These are phyloP conservation scores for Phytophthora pistaciae DNA, from an alignment of 352 stramenopile species.

Conservation along the genomic window DNA sequence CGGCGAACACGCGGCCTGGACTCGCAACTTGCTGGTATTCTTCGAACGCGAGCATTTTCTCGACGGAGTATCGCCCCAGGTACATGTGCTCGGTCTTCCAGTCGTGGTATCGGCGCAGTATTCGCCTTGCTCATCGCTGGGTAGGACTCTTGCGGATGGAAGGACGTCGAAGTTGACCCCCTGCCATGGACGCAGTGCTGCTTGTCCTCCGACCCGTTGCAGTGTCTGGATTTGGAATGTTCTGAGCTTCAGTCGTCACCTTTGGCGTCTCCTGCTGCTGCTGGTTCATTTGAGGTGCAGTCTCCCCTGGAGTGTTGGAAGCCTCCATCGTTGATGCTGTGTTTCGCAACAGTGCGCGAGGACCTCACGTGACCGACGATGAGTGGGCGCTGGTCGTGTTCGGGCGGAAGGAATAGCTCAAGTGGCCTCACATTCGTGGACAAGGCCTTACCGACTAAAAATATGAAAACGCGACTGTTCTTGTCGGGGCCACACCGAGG, in stretches of 20 bases:
- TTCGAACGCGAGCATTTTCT: constrained; percentile 34
- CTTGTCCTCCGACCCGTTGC: not conserved
- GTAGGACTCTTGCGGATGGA: constrained; percentile 1
- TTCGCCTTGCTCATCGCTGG: not conserved
- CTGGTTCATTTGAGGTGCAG: not conserved
- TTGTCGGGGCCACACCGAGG: no score
- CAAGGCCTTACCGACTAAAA: not conserved
- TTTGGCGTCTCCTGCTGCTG: not conserved
- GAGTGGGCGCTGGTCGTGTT: not conserved
- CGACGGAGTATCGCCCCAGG: constrained; percentile 32
- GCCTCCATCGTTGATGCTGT: not conserved
- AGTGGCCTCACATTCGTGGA: not conserved
- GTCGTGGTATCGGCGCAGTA: constrained; percentile 17
- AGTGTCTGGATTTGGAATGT: no score
- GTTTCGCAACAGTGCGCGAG: not conserved
- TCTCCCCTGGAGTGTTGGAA: not conserved
- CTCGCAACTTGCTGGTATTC: constrained; percentile 21
- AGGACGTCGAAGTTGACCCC: not conserved
- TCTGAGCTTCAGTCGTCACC: not conserved
- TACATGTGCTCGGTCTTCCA: constrained; percentile 24
- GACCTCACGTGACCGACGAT: not conserved
- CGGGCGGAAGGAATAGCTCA: not conserved
- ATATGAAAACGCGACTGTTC: not conserved
- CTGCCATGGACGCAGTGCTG: not conserved
- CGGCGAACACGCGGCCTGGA: constrained; percentile 8